Evolutionary conservation across 495 filamentous ascomycete genomes (phyloP).

Genomic region (Ramalina peruviana): DNA sequence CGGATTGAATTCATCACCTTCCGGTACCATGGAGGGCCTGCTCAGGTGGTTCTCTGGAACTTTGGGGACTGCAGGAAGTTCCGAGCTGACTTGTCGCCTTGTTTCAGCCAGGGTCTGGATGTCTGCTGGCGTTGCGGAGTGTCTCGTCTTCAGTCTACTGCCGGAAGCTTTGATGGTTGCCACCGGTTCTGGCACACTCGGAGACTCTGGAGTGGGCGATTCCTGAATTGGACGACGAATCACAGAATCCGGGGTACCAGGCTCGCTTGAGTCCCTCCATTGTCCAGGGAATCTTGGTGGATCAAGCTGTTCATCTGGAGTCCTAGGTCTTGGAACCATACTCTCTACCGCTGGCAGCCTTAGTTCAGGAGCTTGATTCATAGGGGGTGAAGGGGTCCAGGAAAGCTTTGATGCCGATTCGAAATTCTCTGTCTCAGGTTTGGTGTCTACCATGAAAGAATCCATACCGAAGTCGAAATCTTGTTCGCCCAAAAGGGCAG

Average conservation of each 20-base stretch:
- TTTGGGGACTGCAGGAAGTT: conserved; percentile 43
- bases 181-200: conserved; percentile 61
- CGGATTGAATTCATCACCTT: conserved; percentile 17
- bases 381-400: not conserved
- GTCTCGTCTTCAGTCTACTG: conserved; percentile 76
- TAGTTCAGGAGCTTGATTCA: not conserved
- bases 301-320: conserved; percentile 42
- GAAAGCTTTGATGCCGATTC: not conserved
- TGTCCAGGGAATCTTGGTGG: conserved; percentile 35
- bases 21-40: conserved; percentile 29
- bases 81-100: conserved; percentile 62
- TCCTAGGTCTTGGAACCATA: conserved; percentile 40
- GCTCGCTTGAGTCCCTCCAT: conserved; percentile 40
- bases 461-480: conserved; percentile 37
- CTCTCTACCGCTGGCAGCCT: conserved; percentile 16
- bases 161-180: conserved; percentile 87
- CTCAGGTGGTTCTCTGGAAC: conserved; percentile 46
- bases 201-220: conserved; percentile 35
- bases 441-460: conserved; percentile 37
- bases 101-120: conserved; percentile 75
- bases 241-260: conserved; percentile 84
- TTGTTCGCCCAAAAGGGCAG: conserved; percentile 27
- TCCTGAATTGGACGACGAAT: conserved; percentile 57
- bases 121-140: conserved; percentile 76
- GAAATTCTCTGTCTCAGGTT: conserved; percentile 23